Evolutionary conservation across 257 asterid genomes (phyloP).

Genomic region (Prunella vulgaris): DNA sequence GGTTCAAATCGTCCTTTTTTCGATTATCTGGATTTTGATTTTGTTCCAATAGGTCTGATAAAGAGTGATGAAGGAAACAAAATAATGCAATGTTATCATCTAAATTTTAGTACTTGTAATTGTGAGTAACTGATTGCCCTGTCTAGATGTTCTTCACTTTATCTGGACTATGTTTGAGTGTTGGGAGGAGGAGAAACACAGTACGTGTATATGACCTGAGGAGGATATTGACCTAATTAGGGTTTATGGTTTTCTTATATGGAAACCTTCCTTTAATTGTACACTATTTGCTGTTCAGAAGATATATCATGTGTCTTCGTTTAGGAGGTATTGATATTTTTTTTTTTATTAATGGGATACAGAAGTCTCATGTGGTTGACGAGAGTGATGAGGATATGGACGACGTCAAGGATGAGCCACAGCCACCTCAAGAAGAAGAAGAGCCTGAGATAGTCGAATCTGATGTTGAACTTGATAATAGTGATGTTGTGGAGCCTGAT

Average conservation of each 20-base stretch:
- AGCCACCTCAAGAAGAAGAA: constrained; percentile 49
- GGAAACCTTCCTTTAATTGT: background rate
- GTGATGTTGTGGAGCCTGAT: constrained; percentile 80
- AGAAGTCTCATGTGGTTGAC: constrained; percentile 60
- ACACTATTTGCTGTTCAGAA: background rate
- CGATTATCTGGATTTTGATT: background rate
- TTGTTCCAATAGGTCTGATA: background rate
- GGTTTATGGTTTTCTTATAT: background rate
- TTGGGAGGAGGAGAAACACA: background rate
- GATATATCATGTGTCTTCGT: background rate
- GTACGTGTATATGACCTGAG: background rate
- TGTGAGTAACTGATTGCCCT: background rate
- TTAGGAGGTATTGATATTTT: background rate
- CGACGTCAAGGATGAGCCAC: constrained; percentile 39
- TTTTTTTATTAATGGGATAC: constrained; percentile 10
- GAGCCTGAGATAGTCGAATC: constrained; percentile 93
- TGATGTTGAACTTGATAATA: constrained; percentile 84
- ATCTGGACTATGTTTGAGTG: background rate
- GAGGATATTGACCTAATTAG: background rate
- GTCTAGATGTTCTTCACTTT: background rate
- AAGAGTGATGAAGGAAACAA: background rate
- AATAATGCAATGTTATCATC: background rate
- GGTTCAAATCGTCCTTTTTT: background rate
- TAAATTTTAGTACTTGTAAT: background rate
- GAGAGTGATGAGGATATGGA: constrained; percentile 78